Conservation (phyloP, 768 basidiomycete species). For the Boletus vinaceobasis region DNA sequence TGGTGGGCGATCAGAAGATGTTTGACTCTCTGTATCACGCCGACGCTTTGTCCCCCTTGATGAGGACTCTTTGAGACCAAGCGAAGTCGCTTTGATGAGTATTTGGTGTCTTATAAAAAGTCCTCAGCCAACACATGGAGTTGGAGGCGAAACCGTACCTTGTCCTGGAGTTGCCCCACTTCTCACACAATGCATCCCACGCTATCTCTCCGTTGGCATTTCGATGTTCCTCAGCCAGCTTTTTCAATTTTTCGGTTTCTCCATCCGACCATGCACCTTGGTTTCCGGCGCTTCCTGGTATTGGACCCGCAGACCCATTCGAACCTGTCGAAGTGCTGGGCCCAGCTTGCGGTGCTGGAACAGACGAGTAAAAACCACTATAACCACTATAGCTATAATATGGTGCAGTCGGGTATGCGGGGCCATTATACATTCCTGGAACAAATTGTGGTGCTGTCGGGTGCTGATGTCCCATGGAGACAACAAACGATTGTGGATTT, state of each 20-base stretch:
- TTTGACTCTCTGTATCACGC: conserved; percentile 41
- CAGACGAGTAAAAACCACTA: conserved; percentile 31
- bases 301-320: conserved; percentile 15
- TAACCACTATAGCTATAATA: conserved; percentile 58
- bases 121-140: conserved; percentile 3
- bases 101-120: conserved; percentile 64
- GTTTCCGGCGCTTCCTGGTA: conserved; percentile 40
- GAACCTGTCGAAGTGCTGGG: conserved; percentile 26
- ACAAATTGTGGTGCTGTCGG: conserved; percentile 45
- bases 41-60: conserved; percentile 60
- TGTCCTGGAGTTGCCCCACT: conserved; percentile 73
- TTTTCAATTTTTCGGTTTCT: conserved; percentile 66
- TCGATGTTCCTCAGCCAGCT: conserved; percentile 66
- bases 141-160: conserved; percentile 42
- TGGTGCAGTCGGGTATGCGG: conserved; percentile 56
- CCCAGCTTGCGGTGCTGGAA: conserved; percentile 21
- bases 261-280: conserved; percentile 79
- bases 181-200: conserved; percentile 74
- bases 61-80: conserved; percentile 76
- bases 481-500: conserved; percentile 69
- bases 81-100: conserved; percentile 72
- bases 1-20: conserved; percentile 23
- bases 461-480: conserved; percentile 59
- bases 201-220: conserved; percentile 49
- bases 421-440: conserved; percentile 30